Percentiles rank a stretch among this genome's conserved stretches.
These are phyloP conservation scores for Gymnopilus dilepis DNA, from an alignment of 768 basidiomycete genomes.

Conservation along the genomic window DNA sequence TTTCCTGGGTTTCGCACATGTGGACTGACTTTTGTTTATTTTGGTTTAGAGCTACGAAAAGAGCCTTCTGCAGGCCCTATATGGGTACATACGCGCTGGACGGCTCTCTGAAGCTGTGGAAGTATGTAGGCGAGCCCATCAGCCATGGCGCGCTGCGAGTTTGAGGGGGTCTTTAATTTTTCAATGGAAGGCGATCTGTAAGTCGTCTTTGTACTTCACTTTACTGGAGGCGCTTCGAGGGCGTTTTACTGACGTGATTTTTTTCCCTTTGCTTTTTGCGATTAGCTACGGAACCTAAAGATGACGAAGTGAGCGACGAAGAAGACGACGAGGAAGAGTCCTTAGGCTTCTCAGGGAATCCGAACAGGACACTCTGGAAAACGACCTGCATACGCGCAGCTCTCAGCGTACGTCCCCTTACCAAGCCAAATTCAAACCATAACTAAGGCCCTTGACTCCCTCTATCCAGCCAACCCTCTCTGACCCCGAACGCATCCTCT, in stretches of 20 bases:
- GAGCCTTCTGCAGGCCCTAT: constrained; percentile 75
- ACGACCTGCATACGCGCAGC: constrained; percentile 81
- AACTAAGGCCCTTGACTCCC: neutral
- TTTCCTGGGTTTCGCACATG: neutral
- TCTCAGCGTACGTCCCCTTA: constrained; percentile 58
- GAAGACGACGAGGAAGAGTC: constrained; percentile 54
- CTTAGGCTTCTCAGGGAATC: constrained; percentile 71
- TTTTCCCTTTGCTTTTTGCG: no score
- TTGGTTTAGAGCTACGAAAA: constrained; percentile 76
- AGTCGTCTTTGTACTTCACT: constrained; percentile 25
- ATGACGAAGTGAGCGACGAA: constrained; percentile 50
- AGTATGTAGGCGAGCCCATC: constrained; percentile 79
- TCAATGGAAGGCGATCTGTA: constrained; percentile 75
- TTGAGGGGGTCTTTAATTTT: constrained; percentile 85
- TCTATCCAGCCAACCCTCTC: constrained; percentile 57
- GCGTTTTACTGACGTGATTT: no score
- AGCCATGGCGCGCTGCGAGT: constrained; percentile 92
- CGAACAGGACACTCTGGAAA: constrained; percentile 85
- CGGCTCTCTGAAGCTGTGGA: constrained; percentile 84
- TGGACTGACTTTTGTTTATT: neutral
- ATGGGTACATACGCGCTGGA: constrained; percentile 85
- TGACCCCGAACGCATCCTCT: constrained; percentile 80
- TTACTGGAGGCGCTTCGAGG: no score
- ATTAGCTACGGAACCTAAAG: constrained; percentile 42
- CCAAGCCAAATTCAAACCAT: neutral